These are phyloP conservation scores for Rosa multiflora DNA, from an alignment of 306 rosid genomes.

Conservation along the genomic window DNA sequence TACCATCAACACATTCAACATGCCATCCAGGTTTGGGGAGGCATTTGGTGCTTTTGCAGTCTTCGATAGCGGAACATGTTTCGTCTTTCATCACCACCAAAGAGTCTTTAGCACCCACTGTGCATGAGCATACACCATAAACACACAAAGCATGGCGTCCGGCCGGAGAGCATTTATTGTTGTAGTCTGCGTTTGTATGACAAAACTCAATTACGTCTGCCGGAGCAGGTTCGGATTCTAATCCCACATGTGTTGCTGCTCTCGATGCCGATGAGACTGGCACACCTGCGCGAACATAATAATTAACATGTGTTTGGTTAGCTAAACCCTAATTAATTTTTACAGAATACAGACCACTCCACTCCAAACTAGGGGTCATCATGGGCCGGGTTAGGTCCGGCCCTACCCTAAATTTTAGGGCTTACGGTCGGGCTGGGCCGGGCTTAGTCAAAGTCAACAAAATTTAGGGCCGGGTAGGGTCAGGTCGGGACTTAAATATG, in stretches of 20 bases:
- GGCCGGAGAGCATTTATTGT: background rate
- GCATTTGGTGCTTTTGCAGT: background rate
- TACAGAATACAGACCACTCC: no score
- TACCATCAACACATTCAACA: background rate
- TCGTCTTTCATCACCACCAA: background rate
- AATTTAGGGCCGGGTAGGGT: no score
- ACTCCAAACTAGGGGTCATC: no score
- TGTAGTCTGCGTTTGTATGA: background rate
- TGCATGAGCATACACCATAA: background rate
- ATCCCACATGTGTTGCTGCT: no score
- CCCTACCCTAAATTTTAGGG: no score
- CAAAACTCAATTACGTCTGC: background rate
- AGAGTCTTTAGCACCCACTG: background rate
- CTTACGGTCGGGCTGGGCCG: no score
- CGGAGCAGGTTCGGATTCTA: no score
- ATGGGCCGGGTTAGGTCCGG: no score
- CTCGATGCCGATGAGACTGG: background rate
- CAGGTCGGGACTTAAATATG: no score
- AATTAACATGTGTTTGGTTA: no score
- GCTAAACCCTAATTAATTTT: no score
- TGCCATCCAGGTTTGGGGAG: background rate
- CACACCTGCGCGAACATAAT: background rate
- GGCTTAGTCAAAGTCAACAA: no score
- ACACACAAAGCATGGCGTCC: background rate
- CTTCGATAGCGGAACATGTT: background rate